Evolutionary conservation across 495 filamentous ascomycete genomes (phyloP).

Genomic region (Aspergillus steynii): DNA sequence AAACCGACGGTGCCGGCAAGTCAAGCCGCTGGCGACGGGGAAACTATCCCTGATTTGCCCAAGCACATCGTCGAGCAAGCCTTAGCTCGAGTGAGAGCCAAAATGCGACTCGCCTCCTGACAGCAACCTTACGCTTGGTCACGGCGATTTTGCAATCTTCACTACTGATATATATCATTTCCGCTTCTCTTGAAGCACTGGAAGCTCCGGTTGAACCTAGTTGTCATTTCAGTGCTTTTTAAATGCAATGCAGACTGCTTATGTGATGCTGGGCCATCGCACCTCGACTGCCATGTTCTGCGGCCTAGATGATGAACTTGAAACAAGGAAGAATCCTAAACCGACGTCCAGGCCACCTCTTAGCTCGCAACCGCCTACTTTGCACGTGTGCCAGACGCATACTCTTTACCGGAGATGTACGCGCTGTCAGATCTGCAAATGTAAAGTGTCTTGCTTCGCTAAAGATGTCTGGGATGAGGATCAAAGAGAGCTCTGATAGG

Average conservation of each 20-base stretch:
- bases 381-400: slow-evolving; percentile 36
- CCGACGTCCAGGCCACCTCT: slow-evolving; percentile 19
- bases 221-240: too few species aligned
- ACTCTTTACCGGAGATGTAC: slow-evolving; percentile 28
- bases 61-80: slow-evolving; percentile 58
- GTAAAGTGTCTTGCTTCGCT: slow-evolving; percentile 9
- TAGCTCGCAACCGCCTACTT: slow-evolving; percentile 4
- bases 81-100: slow-evolving; percentile 37
- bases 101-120: slow-evolving; percentile 16
- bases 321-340: slow-evolving; percentile 24
- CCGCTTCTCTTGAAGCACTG: too few species aligned
- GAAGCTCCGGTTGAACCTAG: background rate
- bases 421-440: slow-evolving; percentile 19
- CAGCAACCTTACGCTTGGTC: background rate
- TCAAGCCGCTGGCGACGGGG: slow-evolving; percentile 33
- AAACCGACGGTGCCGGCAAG: slow-evolving; percentile 2
- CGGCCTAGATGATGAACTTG: slow-evolving; percentile 36
- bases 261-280: background rate
- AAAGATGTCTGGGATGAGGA: slow-evolving; percentile 31
- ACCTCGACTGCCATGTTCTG: background rate
- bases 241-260: background rate
- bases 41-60: slow-evolving; percentile 54
- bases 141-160: background rate
- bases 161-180: background rate
- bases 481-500: slow-evolving; percentile 55